Evolutionary conservation across 2,329 filamentous ascomycete genomes (phyloP).

Genomic region (Ceratocystis smalleyi): DNA sequence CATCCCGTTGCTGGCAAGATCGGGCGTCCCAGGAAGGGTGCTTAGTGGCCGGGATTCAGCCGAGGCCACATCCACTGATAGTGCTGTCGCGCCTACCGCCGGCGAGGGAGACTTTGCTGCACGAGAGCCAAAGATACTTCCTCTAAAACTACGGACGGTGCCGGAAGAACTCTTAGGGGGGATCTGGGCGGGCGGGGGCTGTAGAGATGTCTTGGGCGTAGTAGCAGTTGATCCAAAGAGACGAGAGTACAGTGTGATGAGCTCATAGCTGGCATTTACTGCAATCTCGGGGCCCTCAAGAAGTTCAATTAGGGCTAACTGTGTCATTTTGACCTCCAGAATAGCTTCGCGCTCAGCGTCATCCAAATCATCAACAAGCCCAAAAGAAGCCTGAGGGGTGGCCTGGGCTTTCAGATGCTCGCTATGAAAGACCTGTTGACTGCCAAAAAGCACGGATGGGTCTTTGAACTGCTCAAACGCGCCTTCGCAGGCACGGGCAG

Average conservation of each 20-base stretch:
- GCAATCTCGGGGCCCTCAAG: conserved; percentile 71
- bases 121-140: conserved; percentile 59
- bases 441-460: conserved; percentile 52
- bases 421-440: conserved; percentile 41
- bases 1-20: conserved; percentile 29
- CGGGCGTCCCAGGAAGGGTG: conserved; percentile 31
- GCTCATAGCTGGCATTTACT: conserved; percentile 74
- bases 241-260: conserved; percentile 65
- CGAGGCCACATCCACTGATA: conserved; percentile 1
- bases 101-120: conserved; percentile 7
- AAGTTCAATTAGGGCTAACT: conserved; percentile 68
- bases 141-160: conserved; percentile 52
- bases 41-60: conserved; percentile 7
- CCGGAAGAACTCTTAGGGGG: conserved; percentile 52
- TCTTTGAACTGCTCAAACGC: conserved; percentile 82
- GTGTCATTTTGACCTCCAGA: conserved; percentile 91
- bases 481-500: conserved; percentile 69
- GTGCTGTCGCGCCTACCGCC: conserved; percentile 7
- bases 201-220: conserved; percentile 4
- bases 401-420: conserved; percentile 47
- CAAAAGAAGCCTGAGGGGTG: conserved; percentile 18
- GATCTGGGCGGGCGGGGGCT: conserved; percentile 3
- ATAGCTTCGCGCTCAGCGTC: conserved; percentile 71
- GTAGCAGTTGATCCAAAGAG: conserved; percentile 45
- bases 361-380: conserved; percentile 62